Conservation (phyloP, 805 yeast species). For the Ogataea minuta region DNA sequence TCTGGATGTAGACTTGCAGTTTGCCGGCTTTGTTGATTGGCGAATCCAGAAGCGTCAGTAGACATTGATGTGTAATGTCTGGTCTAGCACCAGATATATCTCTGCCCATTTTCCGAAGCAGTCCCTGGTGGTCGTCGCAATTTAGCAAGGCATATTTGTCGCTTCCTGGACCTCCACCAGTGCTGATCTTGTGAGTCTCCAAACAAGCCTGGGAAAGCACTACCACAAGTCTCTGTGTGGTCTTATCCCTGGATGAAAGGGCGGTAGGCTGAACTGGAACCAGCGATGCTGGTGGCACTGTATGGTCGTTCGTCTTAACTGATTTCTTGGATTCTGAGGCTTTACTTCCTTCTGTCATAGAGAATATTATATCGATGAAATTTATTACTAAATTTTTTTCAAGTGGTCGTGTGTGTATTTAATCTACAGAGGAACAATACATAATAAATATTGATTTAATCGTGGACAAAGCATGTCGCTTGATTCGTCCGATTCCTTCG, state of each 20-base stretch:
- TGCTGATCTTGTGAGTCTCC: slow-evolving; percentile 87
- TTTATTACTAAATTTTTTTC: slow-evolving; percentile 5
- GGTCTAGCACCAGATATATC: slow-evolving; percentile 98
- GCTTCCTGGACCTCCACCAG: slow-evolving; percentile 68
- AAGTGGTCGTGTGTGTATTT: slow-evolving; percentile 10
- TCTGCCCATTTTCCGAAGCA: slow-evolving; percentile 91
- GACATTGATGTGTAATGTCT: slow-evolving; percentile 98
- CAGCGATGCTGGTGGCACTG: slow-evolving; percentile 56
- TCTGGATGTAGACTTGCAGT: slow-evolving; percentile 93
- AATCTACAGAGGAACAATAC: background rate
- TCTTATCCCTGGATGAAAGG: slow-evolving; percentile 79
- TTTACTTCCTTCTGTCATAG: slow-evolving; percentile 7
- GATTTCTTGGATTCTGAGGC: slow-evolving; percentile 33
- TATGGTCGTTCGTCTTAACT: slow-evolving; percentile 25
- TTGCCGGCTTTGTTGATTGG: slow-evolving; percentile 98
- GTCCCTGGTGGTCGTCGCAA: slow-evolving; percentile 98
- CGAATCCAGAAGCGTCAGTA: slow-evolving; percentile 90
- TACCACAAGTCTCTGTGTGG: slow-evolving; percentile 82
- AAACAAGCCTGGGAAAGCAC: slow-evolving; percentile 95
- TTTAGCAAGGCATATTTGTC: slow-evolving; percentile 91
- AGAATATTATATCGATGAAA: slow-evolving; percentile 6
- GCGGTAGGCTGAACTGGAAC: slow-evolving; percentile 87
- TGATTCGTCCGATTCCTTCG: slow-evolving; percentile 31
- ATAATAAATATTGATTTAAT: slow-evolving; percentile 1
- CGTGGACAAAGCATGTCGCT: slow-evolving; percentile 7